Percentiles rank a stretch among this genome's conserved stretches.
These are phyloP conservation scores for Stemphylium vesicarium DNA, from an alignment of 2,329 filamentous ascomycete genomes.

Conservation along the genomic window DNA sequence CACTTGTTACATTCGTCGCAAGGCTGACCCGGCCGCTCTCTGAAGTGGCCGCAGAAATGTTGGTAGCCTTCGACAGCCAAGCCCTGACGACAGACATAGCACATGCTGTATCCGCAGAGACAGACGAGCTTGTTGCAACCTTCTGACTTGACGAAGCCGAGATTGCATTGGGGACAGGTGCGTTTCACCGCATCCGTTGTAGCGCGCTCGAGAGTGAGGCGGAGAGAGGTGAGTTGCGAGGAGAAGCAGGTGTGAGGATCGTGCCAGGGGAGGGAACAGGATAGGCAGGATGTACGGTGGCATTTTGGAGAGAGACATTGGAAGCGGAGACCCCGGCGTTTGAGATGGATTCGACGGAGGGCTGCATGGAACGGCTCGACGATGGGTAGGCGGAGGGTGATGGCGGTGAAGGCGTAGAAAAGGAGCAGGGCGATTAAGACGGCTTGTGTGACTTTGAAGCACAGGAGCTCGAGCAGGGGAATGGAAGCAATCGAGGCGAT, in stretches of 20 bases:
- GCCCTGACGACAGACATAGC: conserved; percentile 83
- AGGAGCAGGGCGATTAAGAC: conserved; percentile 62
- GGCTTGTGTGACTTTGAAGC: conserved; percentile 54
- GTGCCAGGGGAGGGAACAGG: conserved; percentile 81
- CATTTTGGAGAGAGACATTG: conserved; percentile 75
- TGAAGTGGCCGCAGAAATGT: conserved; percentile 96
- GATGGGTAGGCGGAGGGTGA: conserved; percentile 34
- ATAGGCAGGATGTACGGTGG: conserved; percentile 74
- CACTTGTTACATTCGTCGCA: conserved; percentile 77
- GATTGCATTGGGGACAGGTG: conserved; percentile 88
- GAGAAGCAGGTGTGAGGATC: conserved; percentile 93
- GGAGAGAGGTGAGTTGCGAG: conserved; percentile 72
- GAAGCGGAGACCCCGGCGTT: conserved; percentile 77
- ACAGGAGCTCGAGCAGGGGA: conserved; percentile 42
- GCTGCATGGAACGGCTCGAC: conserved; percentile 62
- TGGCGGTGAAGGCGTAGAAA: conserved; percentile 28
- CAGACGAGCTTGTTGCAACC: conserved; percentile 98
- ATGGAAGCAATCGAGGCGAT: conserved; percentile 35
- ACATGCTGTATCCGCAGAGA: conserved; percentile 96
- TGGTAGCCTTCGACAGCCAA: conserved; percentile 75
- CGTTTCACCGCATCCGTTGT: conserved; percentile 95
- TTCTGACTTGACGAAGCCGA: conserved; percentile 88
- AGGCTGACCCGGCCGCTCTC: conserved; percentile 74
- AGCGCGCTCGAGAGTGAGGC: conserved; percentile 88
- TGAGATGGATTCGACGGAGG: conserved; percentile 70